Percentiles rank a stretch among this genome's conserved stretches.
Evolutionary conservation across 106 monocot species (phyloP).

Genomic region (Gastrodia elata): DNA sequence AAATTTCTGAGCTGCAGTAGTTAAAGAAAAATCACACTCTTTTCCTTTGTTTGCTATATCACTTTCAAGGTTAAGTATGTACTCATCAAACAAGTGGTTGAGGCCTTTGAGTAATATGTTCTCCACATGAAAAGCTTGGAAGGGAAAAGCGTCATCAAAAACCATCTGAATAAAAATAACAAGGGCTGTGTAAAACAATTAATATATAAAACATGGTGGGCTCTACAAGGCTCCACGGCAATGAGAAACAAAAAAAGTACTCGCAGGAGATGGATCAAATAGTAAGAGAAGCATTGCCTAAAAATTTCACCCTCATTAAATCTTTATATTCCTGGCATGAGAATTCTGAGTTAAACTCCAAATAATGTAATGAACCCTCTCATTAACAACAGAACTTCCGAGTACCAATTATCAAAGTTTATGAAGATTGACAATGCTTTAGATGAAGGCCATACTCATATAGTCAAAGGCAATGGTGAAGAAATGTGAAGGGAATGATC

Average conservation of each 20-base stretch:
- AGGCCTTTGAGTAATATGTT: constrained; percentile 26
- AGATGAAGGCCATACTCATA: not conserved
- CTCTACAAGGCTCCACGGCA: not conserved
- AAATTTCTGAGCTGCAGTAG: constrained; percentile 11
- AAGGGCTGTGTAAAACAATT: not conserved
- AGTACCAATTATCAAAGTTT: not conserved
- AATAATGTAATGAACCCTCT: not conserved
- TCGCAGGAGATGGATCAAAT: not conserved
- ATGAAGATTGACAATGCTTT: not conserved
- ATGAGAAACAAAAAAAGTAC: not conserved
- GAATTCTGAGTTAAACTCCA: not conserved
- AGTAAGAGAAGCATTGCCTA: too few species aligned
- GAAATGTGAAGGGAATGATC: too few species aligned
- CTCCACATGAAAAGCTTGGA: constrained; percentile 25
- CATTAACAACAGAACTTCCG: not conserved
- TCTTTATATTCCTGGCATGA: not conserved
- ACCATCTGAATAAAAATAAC: constrained; percentile 21
- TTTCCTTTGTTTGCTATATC: constrained; percentile 17
- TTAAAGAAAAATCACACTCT: constrained; percentile 13
- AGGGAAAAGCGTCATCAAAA: constrained; percentile 28
- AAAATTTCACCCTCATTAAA: not conserved
- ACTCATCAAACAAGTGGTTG: constrained; percentile 28
- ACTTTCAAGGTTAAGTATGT: constrained; percentile 24
- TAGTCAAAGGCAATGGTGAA: too few species aligned
- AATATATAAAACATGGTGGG: too few species aligned